phyloP scores from a whole-genome alignment of 257 asterid genomes.

The Verbena officinalis region DNA sequence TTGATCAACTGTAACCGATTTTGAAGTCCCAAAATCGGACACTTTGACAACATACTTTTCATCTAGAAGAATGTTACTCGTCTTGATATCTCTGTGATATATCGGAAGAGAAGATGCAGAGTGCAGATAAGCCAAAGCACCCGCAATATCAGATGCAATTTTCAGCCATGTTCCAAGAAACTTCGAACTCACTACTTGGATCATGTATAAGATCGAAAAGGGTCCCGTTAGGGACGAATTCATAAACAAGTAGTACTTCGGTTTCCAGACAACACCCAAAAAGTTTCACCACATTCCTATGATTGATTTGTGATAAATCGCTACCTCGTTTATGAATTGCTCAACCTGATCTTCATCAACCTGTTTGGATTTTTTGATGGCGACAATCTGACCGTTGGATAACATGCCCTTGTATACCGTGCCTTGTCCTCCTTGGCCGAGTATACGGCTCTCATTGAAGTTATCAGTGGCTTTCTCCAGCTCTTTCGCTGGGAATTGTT shows the following conservation, averaged over 20 bases:
- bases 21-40: slow-evolving; percentile 46
- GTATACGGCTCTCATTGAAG: background rate
- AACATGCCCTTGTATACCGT: background rate
- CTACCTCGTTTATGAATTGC: background rate
- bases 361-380: background rate
- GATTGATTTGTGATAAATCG: slow-evolving; percentile 38
- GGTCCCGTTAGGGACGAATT: slow-evolving; percentile 41
- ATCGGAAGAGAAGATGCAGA: slow-evolving; percentile 37
- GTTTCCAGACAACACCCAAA: slow-evolving; percentile 43
- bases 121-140: slow-evolving; percentile 41
- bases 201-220: slow-evolving; percentile 36
- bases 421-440: background rate
- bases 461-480: slow-evolving; percentile 25
- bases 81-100: slow-evolving; percentile 46
- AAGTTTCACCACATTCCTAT: slow-evolving; percentile 37
- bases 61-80: slow-evolving; percentile 42
- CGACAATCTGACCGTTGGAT: background rate
- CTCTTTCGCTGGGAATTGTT: slow-evolving; percentile 18
- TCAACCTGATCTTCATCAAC: background rate
- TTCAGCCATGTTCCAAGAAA: slow-evolving; percentile 44
- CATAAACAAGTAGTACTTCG: slow-evolving; percentile 33
- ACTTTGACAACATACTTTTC: slow-evolving; percentile 39
- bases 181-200: slow-evolving; percentile 6
- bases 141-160: slow-evolving; percentile 39
- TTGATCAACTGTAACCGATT: slow-evolving; percentile 26